These are phyloP conservation scores for Stemphylium vesicarium DNA, from an alignment of 2,329 filamentous ascomycete species.

Conservation along the genomic window DNA sequence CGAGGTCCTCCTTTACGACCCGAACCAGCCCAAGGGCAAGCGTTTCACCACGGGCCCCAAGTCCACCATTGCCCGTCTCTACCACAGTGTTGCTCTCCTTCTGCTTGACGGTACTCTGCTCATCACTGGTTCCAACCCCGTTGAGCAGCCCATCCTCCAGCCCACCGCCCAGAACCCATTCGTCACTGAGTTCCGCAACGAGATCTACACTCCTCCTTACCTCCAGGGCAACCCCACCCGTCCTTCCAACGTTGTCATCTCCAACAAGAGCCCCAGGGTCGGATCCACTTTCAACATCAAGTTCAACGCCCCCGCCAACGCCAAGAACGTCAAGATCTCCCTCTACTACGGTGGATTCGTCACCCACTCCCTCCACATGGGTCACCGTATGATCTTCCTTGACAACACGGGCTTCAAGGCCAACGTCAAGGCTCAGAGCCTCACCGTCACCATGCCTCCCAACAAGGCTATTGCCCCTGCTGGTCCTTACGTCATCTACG, in stretches of 20 bases:
- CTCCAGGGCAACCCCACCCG: slow-evolving; percentile 60
- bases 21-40: slow-evolving; percentile 57
- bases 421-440: slow-evolving; percentile 51
- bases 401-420: slow-evolving; percentile 58
- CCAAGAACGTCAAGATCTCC: slow-evolving; percentile 56
- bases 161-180: slow-evolving; percentile 56
- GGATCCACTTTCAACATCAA: slow-evolving; percentile 55
- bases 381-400: slow-evolving; percentile 63
- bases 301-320: slow-evolving; percentile 54
- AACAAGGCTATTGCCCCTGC: slow-evolving; percentile 63
- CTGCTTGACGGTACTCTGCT: slow-evolving; percentile 66
- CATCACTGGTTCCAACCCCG: slow-evolving; percentile 66
- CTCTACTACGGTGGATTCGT: slow-evolving; percentile 67
- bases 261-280: slow-evolving; percentile 52
- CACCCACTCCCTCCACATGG: slow-evolving; percentile 68
- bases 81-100: slow-evolving; percentile 66
- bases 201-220: slow-evolving; percentile 67
- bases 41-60: slow-evolving; percentile 58
- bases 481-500: slow-evolving; percentile 66
- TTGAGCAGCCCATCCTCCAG: slow-evolving; percentile 62
- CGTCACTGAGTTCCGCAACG: slow-evolving; percentile 66
- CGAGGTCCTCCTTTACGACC: slow-evolving; percentile 65
- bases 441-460: slow-evolving; percentile 62
- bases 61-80: slow-evolving; percentile 57
- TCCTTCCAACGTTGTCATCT: slow-evolving; percentile 57